phyloP scores from a whole-genome alignment of 495 filamentous ascomycete species.

The Aspergillus sclerotiicarbonarius region DNA sequence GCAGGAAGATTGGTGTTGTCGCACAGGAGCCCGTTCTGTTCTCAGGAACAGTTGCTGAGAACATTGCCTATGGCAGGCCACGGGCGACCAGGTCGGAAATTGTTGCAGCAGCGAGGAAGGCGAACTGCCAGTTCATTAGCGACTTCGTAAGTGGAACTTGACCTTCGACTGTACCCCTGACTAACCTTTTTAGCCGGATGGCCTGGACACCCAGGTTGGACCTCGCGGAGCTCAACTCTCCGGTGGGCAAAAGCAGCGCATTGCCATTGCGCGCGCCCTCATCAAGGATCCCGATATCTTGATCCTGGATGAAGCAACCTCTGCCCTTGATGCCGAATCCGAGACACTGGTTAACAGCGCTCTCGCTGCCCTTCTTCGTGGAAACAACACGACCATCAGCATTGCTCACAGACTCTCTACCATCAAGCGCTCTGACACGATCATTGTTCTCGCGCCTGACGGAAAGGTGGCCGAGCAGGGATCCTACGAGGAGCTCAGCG shows the following conservation, averaged over 20 bases:
- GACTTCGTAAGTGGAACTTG: conserved; percentile 65
- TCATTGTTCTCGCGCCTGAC: conserved; percentile 82
- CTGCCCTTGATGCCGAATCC: conserved; percentile 93
- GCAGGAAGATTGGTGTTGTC: conserved; percentile 91
- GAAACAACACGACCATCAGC: conserved; percentile 91
- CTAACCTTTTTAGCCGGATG: conserved; percentile 62
- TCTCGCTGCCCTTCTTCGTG: conserved; percentile 72
- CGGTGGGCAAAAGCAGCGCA: conserved; percentile 95
- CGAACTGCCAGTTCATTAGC: conserved; percentile 95
- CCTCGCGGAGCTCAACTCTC: conserved; percentile 91
- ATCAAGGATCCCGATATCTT: conserved; percentile 96
- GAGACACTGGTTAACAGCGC: conserved; percentile 95
- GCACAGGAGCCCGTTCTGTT: conserved; percentile 95
- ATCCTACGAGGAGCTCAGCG: conserved; percentile 72
- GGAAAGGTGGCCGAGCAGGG: conserved; percentile 90
- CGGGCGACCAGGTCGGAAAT: conserved; percentile 76
- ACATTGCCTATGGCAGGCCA: conserved; percentile 91
- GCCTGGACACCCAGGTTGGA: conserved; percentile 90
- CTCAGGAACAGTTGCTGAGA: conserved; percentile 92
- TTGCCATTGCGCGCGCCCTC: conserved; percentile 91
- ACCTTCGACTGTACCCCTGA: not conserved
- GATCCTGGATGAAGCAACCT: conserved; percentile 92
- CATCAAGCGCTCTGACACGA: conserved; percentile 89
- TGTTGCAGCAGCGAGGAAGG: conserved; percentile 79
- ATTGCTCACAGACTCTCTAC: conserved; percentile 95